Conservation (phyloP, 2,329 filamentous ascomycete genomes). For the Thielaviopsis musarum region DNA sequence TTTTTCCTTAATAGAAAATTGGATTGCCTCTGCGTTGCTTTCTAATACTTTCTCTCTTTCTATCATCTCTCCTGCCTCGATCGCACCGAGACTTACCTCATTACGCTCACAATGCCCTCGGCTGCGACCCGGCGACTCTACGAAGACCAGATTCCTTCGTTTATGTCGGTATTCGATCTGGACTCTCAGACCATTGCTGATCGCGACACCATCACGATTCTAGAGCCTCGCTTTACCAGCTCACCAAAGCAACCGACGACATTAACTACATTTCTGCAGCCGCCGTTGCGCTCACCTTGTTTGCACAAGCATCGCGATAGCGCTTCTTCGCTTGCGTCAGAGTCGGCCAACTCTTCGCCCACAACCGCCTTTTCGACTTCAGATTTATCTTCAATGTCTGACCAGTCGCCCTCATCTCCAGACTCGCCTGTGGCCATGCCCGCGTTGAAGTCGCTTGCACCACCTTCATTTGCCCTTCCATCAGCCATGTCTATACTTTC, state of each 20-base stretch:
- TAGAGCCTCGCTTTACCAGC: not conserved
- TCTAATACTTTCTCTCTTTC: not conserved
- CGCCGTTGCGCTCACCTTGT: slow-evolving; percentile 27
- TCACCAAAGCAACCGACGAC: slow-evolving; percentile 4
- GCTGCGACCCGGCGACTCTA: slow-evolving; percentile 43
- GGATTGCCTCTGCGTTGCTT: not conserved
- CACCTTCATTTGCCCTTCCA: slow-evolving; percentile 34
- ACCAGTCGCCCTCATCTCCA: slow-evolving; percentile 82
- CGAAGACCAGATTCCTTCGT: slow-evolving; percentile 56
- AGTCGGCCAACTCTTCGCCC: slow-evolving; percentile 84
- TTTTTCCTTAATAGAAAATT: not conserved
- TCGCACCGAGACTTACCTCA: not conserved
- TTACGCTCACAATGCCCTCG: slow-evolving; percentile 37
- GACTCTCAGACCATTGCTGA: slow-evolving; percentile 39
- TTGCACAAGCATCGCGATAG: slow-evolving; percentile 58
- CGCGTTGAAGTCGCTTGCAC: slow-evolving; percentile 51
- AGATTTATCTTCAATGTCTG: slow-evolving; percentile 77
- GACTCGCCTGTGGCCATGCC: slow-evolving; percentile 69
- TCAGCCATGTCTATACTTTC: slow-evolving; percentile 22
- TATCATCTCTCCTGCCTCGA: not conserved
- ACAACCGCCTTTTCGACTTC: slow-evolving; percentile 88
- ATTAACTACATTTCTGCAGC: slow-evolving; percentile 21
- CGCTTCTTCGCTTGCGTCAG: slow-evolving; percentile 61
- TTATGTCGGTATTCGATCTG: slow-evolving; percentile 59
- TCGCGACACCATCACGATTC: slow-evolving; percentile 27